These are phyloP conservation scores for Colletotrichum higginsianum DNA, from an alignment of 2,329 filamentous ascomycete species.

Conservation along the genomic window DNA sequence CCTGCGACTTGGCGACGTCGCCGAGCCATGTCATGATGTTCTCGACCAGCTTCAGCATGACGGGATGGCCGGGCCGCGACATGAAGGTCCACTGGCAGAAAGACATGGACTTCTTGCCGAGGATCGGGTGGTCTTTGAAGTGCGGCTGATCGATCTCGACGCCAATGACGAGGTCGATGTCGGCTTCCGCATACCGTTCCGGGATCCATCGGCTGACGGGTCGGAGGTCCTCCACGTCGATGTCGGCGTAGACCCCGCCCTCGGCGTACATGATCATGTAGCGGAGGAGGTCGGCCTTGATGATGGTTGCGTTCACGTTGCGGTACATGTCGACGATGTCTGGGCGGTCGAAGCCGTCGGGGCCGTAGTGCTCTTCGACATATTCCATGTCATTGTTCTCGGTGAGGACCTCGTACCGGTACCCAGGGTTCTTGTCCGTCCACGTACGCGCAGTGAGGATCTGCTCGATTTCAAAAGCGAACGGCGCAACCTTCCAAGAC, in stretches of 20 bases:
- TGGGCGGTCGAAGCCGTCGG: constrained; percentile 74
- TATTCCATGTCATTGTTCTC: constrained; percentile 78
- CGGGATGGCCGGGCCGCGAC: constrained; percentile 75
- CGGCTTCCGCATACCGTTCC: constrained; percentile 70
- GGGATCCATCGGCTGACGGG: constrained; percentile 56
- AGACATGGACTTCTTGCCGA: constrained; percentile 77
- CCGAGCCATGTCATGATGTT: constrained; percentile 78
- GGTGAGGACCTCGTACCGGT: constrained; percentile 79
- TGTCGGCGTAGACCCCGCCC: constrained; percentile 80
- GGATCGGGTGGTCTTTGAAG: constrained; percentile 74
- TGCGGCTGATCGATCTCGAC: constrained; percentile 80
- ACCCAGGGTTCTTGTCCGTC: constrained; percentile 75
- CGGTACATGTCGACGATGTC: constrained; percentile 76
- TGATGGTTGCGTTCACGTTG: constrained; percentile 73
- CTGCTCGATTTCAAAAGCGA: constrained; percentile 77
- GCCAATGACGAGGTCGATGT: constrained; percentile 80
- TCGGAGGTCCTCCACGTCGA: constrained; percentile 56
- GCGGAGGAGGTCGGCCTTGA: constrained; percentile 77
- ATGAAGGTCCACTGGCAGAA: constrained; percentile 86
- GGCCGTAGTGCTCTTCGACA: constrained; percentile 78
- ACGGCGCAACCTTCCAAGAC: constrained; percentile 80
- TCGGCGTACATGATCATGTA: constrained; percentile 83
- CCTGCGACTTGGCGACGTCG: constrained; percentile 71
- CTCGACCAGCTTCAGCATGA: constrained; percentile 78
- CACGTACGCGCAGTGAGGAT: constrained; percentile 73